phyloP scores from a whole-genome alignment of 2,329 filamentous ascomycete species.

The Coniosporium tulheliwenetii region DNA sequence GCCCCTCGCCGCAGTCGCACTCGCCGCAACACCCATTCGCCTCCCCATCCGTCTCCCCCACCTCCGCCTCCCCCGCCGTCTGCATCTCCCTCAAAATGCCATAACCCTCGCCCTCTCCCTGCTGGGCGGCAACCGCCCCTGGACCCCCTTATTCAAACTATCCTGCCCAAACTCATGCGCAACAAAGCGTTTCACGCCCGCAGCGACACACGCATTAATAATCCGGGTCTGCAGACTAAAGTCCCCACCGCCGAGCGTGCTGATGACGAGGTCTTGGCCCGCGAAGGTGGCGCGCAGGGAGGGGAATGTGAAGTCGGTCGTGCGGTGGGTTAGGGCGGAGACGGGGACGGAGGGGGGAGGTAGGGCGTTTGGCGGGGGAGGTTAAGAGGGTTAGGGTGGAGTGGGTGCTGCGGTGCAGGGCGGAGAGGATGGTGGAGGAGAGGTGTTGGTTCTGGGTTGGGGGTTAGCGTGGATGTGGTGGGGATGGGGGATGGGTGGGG shows the following conservation, averaged over 20 bases:
- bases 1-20: background rate
- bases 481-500: background rate
- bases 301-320: background rate
- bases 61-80: background rate
- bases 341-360: too few species aligned
- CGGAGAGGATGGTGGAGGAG: too few species aligned
- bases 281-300: background rate
- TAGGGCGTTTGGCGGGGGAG: too few species aligned
- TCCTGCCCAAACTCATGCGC: slow-evolving; percentile 10
- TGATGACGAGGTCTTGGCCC: slow-evolving; percentile 10
- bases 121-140: slow-evolving; percentile 14
- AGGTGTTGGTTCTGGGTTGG: too few species aligned
- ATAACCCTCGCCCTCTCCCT: slow-evolving; percentile 14
- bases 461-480: too few species aligned
- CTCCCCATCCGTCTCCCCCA: background rate
- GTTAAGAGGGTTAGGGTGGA: too few species aligned
- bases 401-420: too few species aligned
- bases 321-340: too few species aligned
- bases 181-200: slow-evolving; percentile 7
- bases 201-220: slow-evolving; percentile 6
- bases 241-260: slow-evolving; percentile 10
- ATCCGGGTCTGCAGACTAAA: slow-evolving; percentile 5
- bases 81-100: slow-evolving; percentile 7
- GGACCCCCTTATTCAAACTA: slow-evolving; percentile 14
- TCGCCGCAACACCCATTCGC: background rate